Base-by-base conservation (phyloP, 148 eudicot species). In the Dianthus caryophyllus region DNA sequence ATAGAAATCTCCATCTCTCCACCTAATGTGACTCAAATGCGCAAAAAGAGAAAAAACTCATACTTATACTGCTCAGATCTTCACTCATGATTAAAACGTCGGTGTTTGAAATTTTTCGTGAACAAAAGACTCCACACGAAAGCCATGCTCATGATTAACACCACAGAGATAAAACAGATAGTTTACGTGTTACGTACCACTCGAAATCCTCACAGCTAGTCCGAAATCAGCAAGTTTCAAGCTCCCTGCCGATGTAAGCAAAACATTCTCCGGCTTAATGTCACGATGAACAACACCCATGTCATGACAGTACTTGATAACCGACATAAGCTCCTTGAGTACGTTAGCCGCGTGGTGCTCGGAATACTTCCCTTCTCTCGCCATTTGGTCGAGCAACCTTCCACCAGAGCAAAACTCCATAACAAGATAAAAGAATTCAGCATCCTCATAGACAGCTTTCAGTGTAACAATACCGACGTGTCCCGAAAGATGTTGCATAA, bases 281-380 rank as follows among this genome's bases (percentile, higher is more conserved):
- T 88, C 94, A 52, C 94, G 76, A 59, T 88, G 94, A 73, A 88
- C 88, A 38, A 88, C 90, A 66, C 90, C 94, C 88, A 83, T 88
- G 39, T 85, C 94, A 76, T 88, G 94, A 71, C 94, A 88, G 70
- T 88, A 88, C 59, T 82, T 79, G 31, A 88, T 76, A 17, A 84
- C 88, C 74, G 75, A 61, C 79, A 85, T 68, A 73, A 88, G 55
- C 62, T 88, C 90, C 73, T 64, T 88, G 27, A 88, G 30, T 67
- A 85, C 53, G 58, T 73, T 78, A 75, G 90, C 88, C 64, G 94
- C 88, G 31, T 71, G 76, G 2, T 71, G 83, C 73, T 88, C 94
- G 6, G 84, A 68, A 72, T 78, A 88, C 54, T 12, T 61, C 44
- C 84, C 78, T 62, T 78, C 84, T 66, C 70, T 81, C 2, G 83